Conservation (phyloP, 345 rosid genomes). For the Hibiscus syriacus region DNA sequence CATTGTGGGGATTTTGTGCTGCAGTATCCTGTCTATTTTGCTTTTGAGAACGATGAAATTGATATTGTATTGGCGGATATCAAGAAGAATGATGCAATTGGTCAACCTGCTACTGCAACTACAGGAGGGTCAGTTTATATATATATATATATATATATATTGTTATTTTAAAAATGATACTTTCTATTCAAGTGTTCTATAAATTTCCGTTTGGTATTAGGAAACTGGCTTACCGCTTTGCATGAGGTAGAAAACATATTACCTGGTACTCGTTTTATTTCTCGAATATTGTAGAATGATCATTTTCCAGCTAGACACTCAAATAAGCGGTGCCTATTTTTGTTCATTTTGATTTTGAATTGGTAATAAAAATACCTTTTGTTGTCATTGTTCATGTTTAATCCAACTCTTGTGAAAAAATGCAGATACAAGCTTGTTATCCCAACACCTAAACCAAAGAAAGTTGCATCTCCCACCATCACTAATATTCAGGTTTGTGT, state of each 20-base stretch:
- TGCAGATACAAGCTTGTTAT: constrained; percentile 86
- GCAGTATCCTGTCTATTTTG: too few relatives aligned
- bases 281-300: neutral
- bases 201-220: neutral
- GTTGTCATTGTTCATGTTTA: neutral
- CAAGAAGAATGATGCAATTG: too few relatives aligned
- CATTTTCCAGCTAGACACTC: neutral
- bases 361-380: neutral
- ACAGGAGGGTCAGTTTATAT: too few relatives aligned
- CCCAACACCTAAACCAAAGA: constrained; percentile 74
- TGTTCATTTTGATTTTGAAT: constrained; percentile 6
- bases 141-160: too few relatives aligned
- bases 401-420: constrained; percentile 13
- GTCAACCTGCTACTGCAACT: too few relatives aligned
- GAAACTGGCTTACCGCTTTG: neutral
- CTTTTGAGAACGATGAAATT: too few relatives aligned
- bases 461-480: constrained; percentile 67
- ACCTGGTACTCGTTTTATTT: neutral
- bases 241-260: neutral
- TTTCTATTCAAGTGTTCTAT: neutral
- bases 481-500: constrained; percentile 74
- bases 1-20: too few relatives aligned
- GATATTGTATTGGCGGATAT: too few relatives aligned
- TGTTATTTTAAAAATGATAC: neutral
- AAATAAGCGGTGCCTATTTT: neutral